Conservation (phyloP, 441 rosid species). For the Arabidopsis lyrata region DNA sequence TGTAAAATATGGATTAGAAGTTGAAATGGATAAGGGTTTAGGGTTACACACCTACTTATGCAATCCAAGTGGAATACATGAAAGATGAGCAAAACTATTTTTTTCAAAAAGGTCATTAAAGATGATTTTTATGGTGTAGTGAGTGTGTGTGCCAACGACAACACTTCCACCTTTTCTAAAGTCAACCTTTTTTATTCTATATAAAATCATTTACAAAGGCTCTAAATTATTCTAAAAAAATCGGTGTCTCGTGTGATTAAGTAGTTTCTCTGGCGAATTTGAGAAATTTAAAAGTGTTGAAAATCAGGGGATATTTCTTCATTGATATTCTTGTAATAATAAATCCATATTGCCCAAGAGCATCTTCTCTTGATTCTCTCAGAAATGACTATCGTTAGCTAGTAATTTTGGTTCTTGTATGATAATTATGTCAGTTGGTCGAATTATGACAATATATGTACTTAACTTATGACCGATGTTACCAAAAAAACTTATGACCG, state of each 20-base stretch:
- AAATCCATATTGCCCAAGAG: background rate
- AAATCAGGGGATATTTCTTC: background rate
- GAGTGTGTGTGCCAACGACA: constrained; percentile 42
- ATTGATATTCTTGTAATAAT: background rate
- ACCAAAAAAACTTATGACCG: constrained; percentile 17
- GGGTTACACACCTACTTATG: constrained; percentile 27
- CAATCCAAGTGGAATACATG: constrained; percentile 46
- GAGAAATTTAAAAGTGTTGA: background rate
- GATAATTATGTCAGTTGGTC: constrained; percentile 4
- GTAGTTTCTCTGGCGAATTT: background rate
- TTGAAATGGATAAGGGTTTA: constrained; percentile 38
- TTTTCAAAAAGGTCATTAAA: constrained; percentile 1
- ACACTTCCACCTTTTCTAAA: constrained; percentile 42
- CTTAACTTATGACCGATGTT: constrained; percentile 13
- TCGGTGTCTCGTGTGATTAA: constrained; percentile 1
- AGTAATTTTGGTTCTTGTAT: background rate
- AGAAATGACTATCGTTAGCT: too few species aligned
- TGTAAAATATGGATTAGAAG: background rate
- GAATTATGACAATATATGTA: background rate
- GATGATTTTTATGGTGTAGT: constrained; percentile 23
- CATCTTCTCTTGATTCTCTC: too few species aligned
- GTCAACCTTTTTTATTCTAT: constrained; percentile 34
- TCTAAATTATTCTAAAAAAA: constrained; percentile 14
- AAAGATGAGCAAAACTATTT: constrained; percentile 25
- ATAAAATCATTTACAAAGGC: background rate